A percentile compares a stretch with the other conserved stretches of the same genome.
phyloP scores from a whole-genome alignment of 2,329 filamentous ascomycete genomes.

The Proliferodiscus dingleyae region DNA sequence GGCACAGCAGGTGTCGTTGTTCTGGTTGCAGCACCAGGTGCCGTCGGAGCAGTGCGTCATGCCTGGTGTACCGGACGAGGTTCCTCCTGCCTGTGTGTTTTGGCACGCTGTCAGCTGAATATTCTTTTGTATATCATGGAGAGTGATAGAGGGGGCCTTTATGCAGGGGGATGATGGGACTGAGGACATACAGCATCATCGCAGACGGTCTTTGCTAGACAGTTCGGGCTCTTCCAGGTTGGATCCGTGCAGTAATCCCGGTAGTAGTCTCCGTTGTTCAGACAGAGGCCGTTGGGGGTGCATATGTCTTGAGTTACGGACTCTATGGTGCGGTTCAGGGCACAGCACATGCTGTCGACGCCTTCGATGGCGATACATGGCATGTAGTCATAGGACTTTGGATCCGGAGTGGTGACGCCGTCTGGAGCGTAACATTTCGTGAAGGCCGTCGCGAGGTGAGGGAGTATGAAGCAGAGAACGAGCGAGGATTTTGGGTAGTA shows the following conservation, averaged over 20 bases:
- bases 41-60: not conserved
- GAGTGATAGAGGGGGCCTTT: not conserved
- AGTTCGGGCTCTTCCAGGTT: conserved; percentile 1
- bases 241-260: not conserved
- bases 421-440: no score
- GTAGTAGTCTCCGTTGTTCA: not conserved
- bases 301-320: not conserved
- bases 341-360: conserved; percentile 6
- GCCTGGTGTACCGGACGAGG: not conserved
- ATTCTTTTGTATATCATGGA: not conserved
- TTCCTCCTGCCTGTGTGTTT: not conserved
- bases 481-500: no score
- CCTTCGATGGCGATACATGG: conserved; percentile 4
- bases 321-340: not conserved
- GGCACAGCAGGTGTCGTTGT: conserved; percentile 1
- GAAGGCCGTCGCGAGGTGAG: no score
- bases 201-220: not conserved
- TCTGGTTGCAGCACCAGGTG: not conserved
- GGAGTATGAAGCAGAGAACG: no score
- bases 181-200: not conserved
- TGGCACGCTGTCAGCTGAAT: not conserved
- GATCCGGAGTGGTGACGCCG: no score
- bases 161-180: no score
- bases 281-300: not conserved
- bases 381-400: not conserved